phyloP scores from a whole-genome alignment of 768 basidiomycete species.

The Dictyophora rubrovolvata region DNA sequence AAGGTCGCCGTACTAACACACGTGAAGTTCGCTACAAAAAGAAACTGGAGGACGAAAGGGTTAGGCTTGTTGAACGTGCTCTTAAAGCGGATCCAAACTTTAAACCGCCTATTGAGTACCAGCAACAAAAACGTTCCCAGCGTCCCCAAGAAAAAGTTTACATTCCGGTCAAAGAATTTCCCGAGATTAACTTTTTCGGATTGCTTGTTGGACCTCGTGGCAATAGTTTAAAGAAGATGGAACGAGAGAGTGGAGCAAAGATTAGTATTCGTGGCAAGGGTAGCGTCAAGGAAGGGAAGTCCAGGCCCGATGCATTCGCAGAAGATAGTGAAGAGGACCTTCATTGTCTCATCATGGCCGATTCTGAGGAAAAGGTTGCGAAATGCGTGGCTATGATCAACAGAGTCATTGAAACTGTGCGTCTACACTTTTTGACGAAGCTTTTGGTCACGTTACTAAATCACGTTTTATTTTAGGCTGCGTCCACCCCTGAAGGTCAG shows the following conservation, averaged over 20 bases:
- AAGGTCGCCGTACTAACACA: conserved; percentile 96
- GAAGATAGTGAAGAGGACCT: conserved; percentile 98
- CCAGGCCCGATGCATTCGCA: conserved; percentile 85
- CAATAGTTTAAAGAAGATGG: conserved; percentile 99
- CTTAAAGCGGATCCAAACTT: conserved; percentile 98
- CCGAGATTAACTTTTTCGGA: conserved; percentile 99
- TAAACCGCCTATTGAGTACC: conserved; percentile 93
- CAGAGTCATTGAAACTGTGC: conserved; percentile 92
- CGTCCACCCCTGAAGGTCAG: conserved; percentile 97
- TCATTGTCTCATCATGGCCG: conserved; percentile 93
- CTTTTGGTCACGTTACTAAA: conserved; percentile 3
- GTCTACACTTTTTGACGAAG: conserved; percentile 16
- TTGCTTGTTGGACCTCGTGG: conserved; percentile 96
- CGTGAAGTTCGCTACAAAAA: conserved; percentile 97
- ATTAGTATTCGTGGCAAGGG: conserved; percentile 98
- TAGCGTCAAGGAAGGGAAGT: conserved; percentile 97
- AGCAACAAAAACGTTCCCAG: conserved; percentile 87
- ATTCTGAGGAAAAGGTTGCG: conserved; percentile 84
- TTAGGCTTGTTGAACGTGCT: conserved; percentile 86
- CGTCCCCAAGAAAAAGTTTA: conserved; percentile 97
- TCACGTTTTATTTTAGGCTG: conserved; percentile 52
- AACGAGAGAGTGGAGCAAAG: conserved; percentile 94
- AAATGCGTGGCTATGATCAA: conserved; percentile 94
- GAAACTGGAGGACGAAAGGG: conserved; percentile 87
- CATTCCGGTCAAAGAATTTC: conserved; percentile 99